phyloP scores from a whole-genome alignment of 1,284 basidiomycete genomes.

The Sporisorium sorghi region DNA sequence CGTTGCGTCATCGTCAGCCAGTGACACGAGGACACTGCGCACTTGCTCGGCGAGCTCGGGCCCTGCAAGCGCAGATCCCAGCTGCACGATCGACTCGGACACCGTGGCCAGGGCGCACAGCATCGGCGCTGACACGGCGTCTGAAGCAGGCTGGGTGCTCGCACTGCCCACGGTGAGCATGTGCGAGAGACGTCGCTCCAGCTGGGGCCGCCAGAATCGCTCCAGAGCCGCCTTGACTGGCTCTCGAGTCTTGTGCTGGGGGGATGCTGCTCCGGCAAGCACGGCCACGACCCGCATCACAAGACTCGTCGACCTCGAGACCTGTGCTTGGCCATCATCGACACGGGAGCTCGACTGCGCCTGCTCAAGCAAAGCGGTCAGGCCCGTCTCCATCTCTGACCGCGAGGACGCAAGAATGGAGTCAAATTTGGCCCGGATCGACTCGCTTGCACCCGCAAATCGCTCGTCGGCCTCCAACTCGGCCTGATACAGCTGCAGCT shows the following conservation, averaged over 20 bases:
- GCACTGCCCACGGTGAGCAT: neutral
- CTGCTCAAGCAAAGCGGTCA: conserved; percentile 19
- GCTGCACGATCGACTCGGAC: conserved; percentile 31
- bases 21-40: conserved; percentile 11
- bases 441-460: conserved; percentile 16
- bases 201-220: conserved; percentile 24
- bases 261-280: conserved; percentile 1
- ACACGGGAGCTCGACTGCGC: neutral
- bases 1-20: neutral
- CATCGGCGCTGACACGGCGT: conserved; percentile 16
- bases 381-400: conserved; percentile 19
- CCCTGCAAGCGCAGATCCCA: conserved; percentile 33
- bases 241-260: conserved; percentile 3
- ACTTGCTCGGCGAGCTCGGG: conserved; percentile 26
- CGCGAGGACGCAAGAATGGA: conserved; percentile 17
- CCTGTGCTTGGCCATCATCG: neutral
- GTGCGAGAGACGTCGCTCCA: conserved; percentile 19
- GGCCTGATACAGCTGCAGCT: conserved; percentile 17
- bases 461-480: conserved; percentile 24
- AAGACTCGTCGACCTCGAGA: conserved; percentile 8
- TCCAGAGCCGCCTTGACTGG: conserved; percentile 28
- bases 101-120: conserved; percentile 23
- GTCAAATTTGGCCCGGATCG: conserved; percentile 23
- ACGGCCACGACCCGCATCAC: conserved; percentile 31
- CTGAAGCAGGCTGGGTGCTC: neutral